phyloP scores from a whole-genome alignment of 2,329 filamentous ascomycete genomes.

The Colletotrichum lini region DNA sequence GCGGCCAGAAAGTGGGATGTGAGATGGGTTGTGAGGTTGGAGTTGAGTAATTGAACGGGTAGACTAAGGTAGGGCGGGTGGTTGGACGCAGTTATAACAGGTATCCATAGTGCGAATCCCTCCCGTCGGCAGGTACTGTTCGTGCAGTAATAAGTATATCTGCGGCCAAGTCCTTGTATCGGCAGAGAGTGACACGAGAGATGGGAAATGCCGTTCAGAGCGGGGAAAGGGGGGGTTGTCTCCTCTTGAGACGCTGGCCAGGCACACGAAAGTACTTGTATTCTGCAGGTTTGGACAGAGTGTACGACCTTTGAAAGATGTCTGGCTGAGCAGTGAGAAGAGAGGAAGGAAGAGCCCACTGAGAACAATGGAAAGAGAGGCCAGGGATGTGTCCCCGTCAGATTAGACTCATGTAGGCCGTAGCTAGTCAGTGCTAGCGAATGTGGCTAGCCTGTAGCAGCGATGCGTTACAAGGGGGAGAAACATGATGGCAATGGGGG shows the following conservation, averaged over 20 bases:
- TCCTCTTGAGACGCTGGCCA: slow-evolving; percentile 2
- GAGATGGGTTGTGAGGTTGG: neutral
- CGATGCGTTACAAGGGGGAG: slow-evolving; percentile 31
- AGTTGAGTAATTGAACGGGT: neutral
- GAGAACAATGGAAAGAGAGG: slow-evolving; percentile 1
- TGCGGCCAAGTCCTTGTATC: neutral
- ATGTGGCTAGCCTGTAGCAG: slow-evolving; percentile 30
- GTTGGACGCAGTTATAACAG: slow-evolving; percentile 12
- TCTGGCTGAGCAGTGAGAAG: neutral
- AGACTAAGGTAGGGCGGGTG: slow-evolving; percentile 12
- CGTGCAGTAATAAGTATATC: neutral
- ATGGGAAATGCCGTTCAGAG: slow-evolving; percentile 1
- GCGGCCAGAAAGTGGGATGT: slow-evolving; percentile 6
- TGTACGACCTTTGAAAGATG: neutral
- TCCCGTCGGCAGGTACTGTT: neutral
- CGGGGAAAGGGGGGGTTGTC: neutral
- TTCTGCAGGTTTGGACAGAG: neutral
- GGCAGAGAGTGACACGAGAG: slow-evolving; percentile 1
- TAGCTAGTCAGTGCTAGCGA: slow-evolving; percentile 17
- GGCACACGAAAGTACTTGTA: slow-evolving; percentile 10
- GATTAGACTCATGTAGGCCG: slow-evolving; percentile 7
- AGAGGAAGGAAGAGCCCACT: neutral
- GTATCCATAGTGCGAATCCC: neutral
- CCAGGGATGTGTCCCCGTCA: slow-evolving; percentile 1
- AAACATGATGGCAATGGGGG: slow-evolving; percentile 15